Evolutionary conservation across 768 basidiomycete genomes (phyloP).

Genomic region (Naematelia aurantialba): DNA sequence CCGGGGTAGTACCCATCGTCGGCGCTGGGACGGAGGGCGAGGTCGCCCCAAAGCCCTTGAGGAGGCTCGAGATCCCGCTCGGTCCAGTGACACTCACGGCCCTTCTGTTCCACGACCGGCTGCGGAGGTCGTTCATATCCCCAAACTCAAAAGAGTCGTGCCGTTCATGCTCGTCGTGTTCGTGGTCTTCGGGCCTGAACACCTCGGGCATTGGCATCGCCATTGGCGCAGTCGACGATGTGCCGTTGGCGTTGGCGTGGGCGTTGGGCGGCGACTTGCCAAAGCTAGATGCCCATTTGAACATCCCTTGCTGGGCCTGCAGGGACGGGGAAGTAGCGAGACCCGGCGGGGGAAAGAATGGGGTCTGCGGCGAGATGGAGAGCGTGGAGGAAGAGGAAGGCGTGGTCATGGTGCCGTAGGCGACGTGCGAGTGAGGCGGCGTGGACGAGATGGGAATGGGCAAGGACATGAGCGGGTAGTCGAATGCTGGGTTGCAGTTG

Average conservation of each 20-base stretch:
- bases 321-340: constrained; percentile 13
- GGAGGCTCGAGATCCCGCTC: constrained; percentile 20
- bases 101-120: constrained; percentile 28
- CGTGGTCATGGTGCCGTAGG: neutral
- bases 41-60: constrained; percentile 17
- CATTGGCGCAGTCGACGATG: neutral
- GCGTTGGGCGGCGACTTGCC: neutral
- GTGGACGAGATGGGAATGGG: constrained; percentile 6
- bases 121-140: constrained; percentile 30
- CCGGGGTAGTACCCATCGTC: too few relatives aligned
- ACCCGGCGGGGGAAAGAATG: constrained; percentile 24
- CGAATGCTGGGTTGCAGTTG: too few relatives aligned
- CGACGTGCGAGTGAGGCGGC: neutral
- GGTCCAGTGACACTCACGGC: constrained; percentile 16
- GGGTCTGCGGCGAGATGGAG: constrained; percentile 35
- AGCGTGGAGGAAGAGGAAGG: constrained; percentile 17
- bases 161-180: constrained; percentile 30
- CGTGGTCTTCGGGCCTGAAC: constrained; percentile 18
- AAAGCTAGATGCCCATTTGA: constrained; percentile 28
- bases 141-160: constrained; percentile 46
- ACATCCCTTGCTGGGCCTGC: constrained; percentile 14
- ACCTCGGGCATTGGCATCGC: neutral
- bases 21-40: neutral
- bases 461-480: constrained; percentile 5
- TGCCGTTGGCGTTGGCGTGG: neutral